Evolutionary conservation across 2,329 filamentous ascomycete genomes (phyloP).

Genomic region (Emergomyces pasteurianus): DNA sequence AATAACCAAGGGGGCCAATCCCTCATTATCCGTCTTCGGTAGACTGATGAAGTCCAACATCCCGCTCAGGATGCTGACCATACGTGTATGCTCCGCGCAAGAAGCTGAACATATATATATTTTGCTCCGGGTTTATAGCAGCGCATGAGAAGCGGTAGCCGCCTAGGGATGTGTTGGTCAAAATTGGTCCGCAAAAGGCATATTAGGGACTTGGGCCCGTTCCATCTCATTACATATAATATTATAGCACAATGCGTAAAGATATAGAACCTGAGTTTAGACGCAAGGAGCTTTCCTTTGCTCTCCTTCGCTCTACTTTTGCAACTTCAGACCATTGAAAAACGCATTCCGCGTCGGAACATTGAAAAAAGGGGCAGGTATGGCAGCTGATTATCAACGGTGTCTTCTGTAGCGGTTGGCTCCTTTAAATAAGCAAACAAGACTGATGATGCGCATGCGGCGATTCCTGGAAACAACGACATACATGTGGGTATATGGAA

Average conservation of each 20-base stretch:
- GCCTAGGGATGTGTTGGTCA: constrained; percentile 38
- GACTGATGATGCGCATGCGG: too few species aligned
- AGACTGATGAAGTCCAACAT: constrained; percentile 39
- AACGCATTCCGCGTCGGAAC: not conserved
- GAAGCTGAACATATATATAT: constrained; percentile 47
- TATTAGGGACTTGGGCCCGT: not conserved
- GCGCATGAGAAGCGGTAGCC: constrained; percentile 44
- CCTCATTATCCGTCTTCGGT: constrained; percentile 40
- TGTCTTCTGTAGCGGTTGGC: too few species aligned
- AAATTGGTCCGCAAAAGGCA: constrained; percentile 21
- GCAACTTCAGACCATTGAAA: not conserved
- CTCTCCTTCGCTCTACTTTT: not conserved
- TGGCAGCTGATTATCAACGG: too few species aligned
- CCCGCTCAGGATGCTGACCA: constrained; percentile 39
- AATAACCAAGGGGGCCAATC: constrained; percentile 28
- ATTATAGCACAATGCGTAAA: too few species aligned
- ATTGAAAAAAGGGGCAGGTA: too few species aligned
- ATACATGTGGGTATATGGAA: too few species aligned
- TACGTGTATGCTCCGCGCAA: constrained; percentile 41
- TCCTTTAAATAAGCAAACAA: too few species aligned
- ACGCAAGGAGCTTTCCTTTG: not conserved
- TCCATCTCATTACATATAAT: too few species aligned
- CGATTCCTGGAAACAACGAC: too few species aligned
- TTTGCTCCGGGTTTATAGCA: constrained; percentile 37
- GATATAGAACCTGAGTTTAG: not conserved